phyloP scores from a whole-genome alignment of 2,329 filamentous ascomycete species.

The Aspergillus hortae region DNA sequence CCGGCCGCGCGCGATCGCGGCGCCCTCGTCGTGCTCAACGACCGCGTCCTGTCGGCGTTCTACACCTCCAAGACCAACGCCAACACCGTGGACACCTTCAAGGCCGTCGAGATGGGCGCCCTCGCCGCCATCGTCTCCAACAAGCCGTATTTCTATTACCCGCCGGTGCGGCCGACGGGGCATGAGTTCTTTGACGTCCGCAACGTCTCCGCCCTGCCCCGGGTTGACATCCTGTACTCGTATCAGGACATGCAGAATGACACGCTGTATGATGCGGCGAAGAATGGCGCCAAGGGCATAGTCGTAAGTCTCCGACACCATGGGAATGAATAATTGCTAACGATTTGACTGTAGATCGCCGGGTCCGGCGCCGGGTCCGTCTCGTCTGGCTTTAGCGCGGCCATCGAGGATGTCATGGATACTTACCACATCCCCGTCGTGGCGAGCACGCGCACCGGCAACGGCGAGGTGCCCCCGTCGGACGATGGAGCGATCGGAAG shows the following conservation, averaged over 20 bases:
- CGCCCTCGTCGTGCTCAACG: constrained; percentile 59
- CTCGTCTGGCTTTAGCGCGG: constrained; percentile 12
- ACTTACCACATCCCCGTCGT: constrained; percentile 19
- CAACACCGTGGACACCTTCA: constrained; percentile 62
- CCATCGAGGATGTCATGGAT: constrained; percentile 14
- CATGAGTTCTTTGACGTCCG: constrained; percentile 25
- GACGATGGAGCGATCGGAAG: constrained; percentile 18
- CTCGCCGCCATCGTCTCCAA: constrained; percentile 58
- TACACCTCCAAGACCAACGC: constrained; percentile 62
- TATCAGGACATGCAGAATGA: constrained; percentile 26
- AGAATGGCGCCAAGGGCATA: constrained; percentile 23
- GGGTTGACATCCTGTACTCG: constrained; percentile 25
- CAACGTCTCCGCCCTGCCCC: constrained; percentile 17
- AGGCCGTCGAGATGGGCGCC: constrained; percentile 53
- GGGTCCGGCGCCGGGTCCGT: constrained; percentile 23
- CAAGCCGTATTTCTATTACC: constrained; percentile 59
- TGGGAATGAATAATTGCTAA: not conserved
- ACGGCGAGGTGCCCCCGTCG: constrained; percentile 22
- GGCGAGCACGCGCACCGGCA: constrained; percentile 21
- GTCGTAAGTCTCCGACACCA: constrained; percentile 14
- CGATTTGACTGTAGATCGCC: constrained; percentile 10
- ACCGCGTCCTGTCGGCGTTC: constrained; percentile 57
- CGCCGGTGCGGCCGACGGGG: constrained; percentile 48
- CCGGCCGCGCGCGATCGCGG: constrained; percentile 49
- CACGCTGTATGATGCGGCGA: constrained; percentile 17